Percentiles rank a stretch among this genome's conserved stretches.
phyloP scores from a whole-genome alignment of 306 rosid species.

The Gleditsia sinensis region DNA sequence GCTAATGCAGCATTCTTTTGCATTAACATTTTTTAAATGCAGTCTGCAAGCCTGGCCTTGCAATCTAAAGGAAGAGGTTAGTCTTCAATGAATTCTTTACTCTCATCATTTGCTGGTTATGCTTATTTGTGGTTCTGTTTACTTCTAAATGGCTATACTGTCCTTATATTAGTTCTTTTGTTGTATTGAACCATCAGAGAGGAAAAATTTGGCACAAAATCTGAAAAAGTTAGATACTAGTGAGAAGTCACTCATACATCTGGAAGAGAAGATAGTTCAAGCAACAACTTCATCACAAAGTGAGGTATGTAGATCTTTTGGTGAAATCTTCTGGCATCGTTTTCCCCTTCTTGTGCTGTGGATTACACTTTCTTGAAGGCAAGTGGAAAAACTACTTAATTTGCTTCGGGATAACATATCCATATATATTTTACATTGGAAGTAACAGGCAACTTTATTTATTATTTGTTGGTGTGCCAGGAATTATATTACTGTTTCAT shows the following conservation, averaged over 20 bases:
- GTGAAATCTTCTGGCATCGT: conserved; percentile 8
- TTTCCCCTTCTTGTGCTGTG: neutral
- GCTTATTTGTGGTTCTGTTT: conserved; percentile 19
- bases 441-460: neutral
- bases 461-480: neutral
- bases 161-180: conserved; percentile 27
- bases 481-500: neutral
- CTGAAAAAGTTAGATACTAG: conserved; percentile 23
- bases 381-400: neutral
- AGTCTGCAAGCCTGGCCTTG: conserved; percentile 61
- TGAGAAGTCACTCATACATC: conserved; percentile 40
- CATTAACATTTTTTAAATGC: conserved; percentile 38
- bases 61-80: conserved; percentile 59
- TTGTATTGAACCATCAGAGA: conserved; percentile 36
- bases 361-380: neutral
- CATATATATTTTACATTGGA: conserved; percentile 16
- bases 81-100: conserved; percentile 32
- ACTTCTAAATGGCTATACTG: neutral
- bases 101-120: conserved; percentile 15
- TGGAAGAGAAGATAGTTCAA: conserved; percentile 53
- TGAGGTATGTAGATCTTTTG: conserved; percentile 52
- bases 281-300: conserved; percentile 39
- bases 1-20: conserved; percentile 34
- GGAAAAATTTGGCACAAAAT: conserved; percentile 14
- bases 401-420: neutral